Percentiles rank a stretch among this genome's conserved stretches.
Evolutionary conservation across 306 rosid genomes (phyloP).

Genomic region (Biancaea sappan): DNA sequence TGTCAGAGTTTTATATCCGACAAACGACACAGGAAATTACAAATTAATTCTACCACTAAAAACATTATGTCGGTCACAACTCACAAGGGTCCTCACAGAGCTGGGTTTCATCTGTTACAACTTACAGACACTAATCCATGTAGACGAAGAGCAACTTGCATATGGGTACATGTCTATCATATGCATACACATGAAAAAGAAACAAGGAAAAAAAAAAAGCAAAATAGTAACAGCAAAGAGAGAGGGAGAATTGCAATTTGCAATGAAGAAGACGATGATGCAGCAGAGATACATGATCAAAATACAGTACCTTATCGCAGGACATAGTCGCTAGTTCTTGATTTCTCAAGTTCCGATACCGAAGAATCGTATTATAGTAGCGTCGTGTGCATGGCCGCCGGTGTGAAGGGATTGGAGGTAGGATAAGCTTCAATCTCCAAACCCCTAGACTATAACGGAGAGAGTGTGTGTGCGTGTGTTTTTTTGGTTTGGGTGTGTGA

Average conservation of each 20-base stretch:
- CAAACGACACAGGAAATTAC: too few species aligned
- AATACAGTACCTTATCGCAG: background rate
- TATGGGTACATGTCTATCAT: too few species aligned
- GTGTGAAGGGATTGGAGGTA: too few species aligned
- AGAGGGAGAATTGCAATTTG: background rate
- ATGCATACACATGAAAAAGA: background rate
- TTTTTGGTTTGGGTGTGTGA: too few species aligned
- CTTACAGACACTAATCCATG: background rate
- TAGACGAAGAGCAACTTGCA: background rate
- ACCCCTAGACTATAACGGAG: background rate
- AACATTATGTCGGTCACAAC: background rate
- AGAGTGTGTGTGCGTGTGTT: background rate
- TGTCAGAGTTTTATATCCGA: background rate
- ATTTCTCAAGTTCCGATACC: background rate
- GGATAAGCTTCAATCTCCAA: too few species aligned
- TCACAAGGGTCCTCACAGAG: background rate
- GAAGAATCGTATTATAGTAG: background rate
- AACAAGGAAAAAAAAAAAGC: background rate
- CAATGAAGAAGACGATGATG: background rate
- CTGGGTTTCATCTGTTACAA: background rate
- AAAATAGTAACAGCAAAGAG: background rate
- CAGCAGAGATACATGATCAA: background rate
- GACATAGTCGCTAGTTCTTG: background rate
- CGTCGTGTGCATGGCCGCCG: background rate
- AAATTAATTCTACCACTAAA: background rate